Conservation (phyloP, 352 stramenopile species). For the Phytophthora niederhauseri region DNA sequence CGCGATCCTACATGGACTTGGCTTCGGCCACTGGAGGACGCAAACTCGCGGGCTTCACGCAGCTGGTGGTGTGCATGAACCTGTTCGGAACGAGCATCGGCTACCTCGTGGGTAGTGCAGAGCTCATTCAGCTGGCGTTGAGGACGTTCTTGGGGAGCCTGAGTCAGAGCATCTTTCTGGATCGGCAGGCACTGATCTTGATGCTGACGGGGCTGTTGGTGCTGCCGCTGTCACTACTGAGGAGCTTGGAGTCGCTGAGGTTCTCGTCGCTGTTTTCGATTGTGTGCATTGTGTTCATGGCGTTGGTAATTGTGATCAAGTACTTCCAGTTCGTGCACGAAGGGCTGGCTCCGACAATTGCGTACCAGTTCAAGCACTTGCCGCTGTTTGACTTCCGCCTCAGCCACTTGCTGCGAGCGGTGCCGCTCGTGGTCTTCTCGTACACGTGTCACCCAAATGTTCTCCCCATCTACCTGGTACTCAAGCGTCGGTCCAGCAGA, state of each 20-base stretch:
- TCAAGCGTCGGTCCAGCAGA: constrained; percentile 80
- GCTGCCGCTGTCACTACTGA: constrained; percentile 81
- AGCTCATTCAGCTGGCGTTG: constrained; percentile 75
- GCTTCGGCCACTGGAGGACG: constrained; percentile 65
- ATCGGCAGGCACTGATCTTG: constrained; percentile 73
- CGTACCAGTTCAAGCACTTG: constrained; percentile 79
- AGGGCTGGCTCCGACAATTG: constrained; percentile 62
- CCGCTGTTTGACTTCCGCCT: constrained; percentile 74
- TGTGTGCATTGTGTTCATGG: constrained; percentile 89
- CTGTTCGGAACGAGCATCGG: constrained; percentile 88
- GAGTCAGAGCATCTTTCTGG: constrained; percentile 59
- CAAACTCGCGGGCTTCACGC: constrained; percentile 72
- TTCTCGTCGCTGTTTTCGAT: constrained; percentile 92
- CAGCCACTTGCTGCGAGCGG: constrained; percentile 62
- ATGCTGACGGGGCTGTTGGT: constrained; percentile 70
- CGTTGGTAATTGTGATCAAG: constrained; percentile 88
- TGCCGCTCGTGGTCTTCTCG: constrained; percentile 88
- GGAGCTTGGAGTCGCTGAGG: constrained; percentile 79
- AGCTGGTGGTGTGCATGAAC: constrained; percentile 85
- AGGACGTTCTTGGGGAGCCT: constrained; percentile 49
- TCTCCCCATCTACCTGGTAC: constrained; percentile 88
- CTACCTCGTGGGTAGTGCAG: constrained; percentile 83
- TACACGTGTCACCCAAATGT: constrained; percentile 92
- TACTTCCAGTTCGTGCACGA: constrained; percentile 90
- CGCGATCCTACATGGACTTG: constrained; percentile 87